Base-by-base conservation (phyloP, 2,329 filamentous ascomycete genomes). In the Claviceps sp. region DNA sequence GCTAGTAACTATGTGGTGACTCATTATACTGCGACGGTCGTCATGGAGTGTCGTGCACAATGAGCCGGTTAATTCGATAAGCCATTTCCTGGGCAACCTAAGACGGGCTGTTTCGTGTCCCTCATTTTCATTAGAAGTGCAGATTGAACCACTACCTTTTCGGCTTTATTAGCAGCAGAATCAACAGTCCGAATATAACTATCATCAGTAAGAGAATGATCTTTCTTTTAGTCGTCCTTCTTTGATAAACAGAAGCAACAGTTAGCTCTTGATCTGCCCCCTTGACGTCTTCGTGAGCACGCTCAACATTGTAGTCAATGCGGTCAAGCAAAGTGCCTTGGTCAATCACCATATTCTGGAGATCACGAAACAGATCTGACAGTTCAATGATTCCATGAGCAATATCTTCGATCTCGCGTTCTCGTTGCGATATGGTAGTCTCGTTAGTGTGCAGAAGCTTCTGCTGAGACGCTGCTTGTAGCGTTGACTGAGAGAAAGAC, bases 371-470 rank as follows among this genome's bases (percentile, higher is more conserved):
- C 49, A 98, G 88, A 65, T 96, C 93, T 4, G 91, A 88, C 7
- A 98, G 74, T 65, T 97, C 91, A 62, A 98, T 97, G 68, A 98
- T 97, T 53, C 93, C 91, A 65, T 96, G 90, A 2, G 93, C 93
- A 57, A 98, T 98, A 60, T 96, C 90, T 64, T 95, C 94, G 61
- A 98, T 98, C 68, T 97, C 93, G 42, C 87, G 84, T 69, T 98
- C 93, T 57, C 93, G 87, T 66, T 97, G 93, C 55, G 84, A 80
- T 60, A 98, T 97, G 40, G 81, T 81, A 2, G 83, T 76, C 64
- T 97, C 91, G 63, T 94, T 89, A 54, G 83, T 85, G 54, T 83
- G 80, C 34, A 86, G 71, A 52, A 80, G 76, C 58, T 78, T 78
- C 61, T 82, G 78, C 51, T 86, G 80, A 38, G 78, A 77, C 1